These are phyloP conservation scores for Balakata baccata DNA, from an alignment of 345 rosid species.

Conservation along the genomic window DNA sequence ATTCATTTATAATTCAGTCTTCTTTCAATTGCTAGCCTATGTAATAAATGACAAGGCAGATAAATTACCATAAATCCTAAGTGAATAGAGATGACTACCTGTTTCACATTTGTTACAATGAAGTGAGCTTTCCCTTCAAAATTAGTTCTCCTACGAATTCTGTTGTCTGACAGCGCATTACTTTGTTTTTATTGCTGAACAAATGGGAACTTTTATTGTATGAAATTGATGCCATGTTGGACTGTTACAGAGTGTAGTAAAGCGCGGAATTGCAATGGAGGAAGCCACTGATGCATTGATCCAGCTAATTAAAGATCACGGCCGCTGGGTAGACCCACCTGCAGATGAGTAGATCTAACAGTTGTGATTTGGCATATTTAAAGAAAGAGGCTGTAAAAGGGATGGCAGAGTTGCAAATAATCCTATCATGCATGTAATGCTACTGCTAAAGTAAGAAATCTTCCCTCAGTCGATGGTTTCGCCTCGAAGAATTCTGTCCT, in stretches of 20 bases:
- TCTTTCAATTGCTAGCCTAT: no score
- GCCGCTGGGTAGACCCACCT: constrained; percentile 88
- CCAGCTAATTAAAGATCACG: constrained; percentile 85
- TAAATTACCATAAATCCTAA: no score
- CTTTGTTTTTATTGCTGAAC: background rate
- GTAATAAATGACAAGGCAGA: no score
- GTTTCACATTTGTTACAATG: no score
- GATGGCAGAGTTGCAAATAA: background rate
- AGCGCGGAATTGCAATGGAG: constrained; percentile 89
- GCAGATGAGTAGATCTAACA: constrained; percentile 43
- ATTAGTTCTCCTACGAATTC: background rate
- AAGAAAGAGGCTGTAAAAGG: constrained; percentile 5
- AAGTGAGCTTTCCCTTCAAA: no score
- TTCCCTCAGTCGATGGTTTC: background rate
- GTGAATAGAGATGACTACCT: no score
- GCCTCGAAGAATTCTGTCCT: constrained; percentile 1
- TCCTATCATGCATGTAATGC: constrained; percentile 1
- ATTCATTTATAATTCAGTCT: no score
- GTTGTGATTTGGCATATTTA: background rate
- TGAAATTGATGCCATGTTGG: constrained; percentile 11
- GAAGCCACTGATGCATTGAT: constrained; percentile 82
- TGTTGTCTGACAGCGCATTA: background rate
- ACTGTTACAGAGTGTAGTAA: constrained; percentile 76
- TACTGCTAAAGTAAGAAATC: background rate
- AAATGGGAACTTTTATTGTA: background rate